Evolutionary conservation across 345 rosid species (phyloP).

Genomic region (Citrus mangshanensis): DNA sequence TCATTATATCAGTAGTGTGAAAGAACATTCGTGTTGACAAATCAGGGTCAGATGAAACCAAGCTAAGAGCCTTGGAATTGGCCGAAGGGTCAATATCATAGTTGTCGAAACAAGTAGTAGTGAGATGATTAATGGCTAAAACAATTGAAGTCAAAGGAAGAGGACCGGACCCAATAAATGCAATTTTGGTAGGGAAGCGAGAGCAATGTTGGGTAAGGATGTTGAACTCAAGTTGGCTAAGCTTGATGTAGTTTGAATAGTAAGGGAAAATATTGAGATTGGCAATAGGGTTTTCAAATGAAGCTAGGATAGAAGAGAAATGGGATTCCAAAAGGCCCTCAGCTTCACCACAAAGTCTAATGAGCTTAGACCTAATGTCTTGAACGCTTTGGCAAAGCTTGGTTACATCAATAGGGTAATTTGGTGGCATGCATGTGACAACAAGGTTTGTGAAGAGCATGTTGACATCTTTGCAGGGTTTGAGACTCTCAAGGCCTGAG

Average conservation of each 20-base stretch:
- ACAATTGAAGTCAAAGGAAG: conserved; percentile 83
- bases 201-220: conserved; percentile 46
- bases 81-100: conserved; percentile 67
- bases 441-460: conserved; percentile 76
- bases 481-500: conserved; percentile 60
- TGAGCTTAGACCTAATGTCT: conserved; percentile 70
- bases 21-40: conserved; percentile 67
- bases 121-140: conserved; percentile 59
- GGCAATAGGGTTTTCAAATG: conserved; percentile 66
- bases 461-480: conserved; percentile 85
- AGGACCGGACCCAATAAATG: conserved; percentile 90
- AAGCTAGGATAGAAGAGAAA: conserved; percentile 57
- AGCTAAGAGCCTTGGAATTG: conserved; percentile 46
- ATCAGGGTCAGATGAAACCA: conserved; percentile 63
- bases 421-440: conserved; percentile 75
- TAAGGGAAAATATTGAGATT: conserved; percentile 73
- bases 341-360: conserved; percentile 70
- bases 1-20: conserved; percentile 57
- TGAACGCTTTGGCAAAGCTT: conserved; percentile 50
- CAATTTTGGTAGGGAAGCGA: conserved; percentile 45
- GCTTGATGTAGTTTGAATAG: conserved; percentile 75
- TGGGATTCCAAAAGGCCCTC: conserved; percentile 68
- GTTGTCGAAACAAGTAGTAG: conserved; percentile 62
- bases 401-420: conserved; percentile 58
- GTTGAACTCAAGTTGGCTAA: conserved; percentile 66